phyloP scores from a whole-genome alignment of 2,329 filamentous ascomycete genomes.

The Venturia carpophila region DNA sequence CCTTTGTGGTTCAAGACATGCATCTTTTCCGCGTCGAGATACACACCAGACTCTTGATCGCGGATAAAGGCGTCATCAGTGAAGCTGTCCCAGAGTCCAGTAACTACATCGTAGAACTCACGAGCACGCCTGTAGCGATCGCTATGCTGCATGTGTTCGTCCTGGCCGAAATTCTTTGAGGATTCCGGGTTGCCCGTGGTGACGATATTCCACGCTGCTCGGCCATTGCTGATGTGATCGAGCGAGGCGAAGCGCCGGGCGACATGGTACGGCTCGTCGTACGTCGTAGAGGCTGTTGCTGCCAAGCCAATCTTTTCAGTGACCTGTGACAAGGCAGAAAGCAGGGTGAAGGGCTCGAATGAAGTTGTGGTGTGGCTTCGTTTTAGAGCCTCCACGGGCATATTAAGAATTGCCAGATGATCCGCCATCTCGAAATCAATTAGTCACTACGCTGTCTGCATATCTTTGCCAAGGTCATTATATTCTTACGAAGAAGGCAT shows the following conservation, averaged over 20 bases:
- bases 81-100: slow-evolving; percentile 47
- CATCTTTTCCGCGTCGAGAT: slow-evolving; percentile 45
- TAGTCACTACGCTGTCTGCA: too few relatives aligned
- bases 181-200: slow-evolving; percentile 47
- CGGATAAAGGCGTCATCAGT: slow-evolving; percentile 49
- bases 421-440: slow-evolving; percentile 38
- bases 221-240: slow-evolving; percentile 45
- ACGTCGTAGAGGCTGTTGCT: slow-evolving; percentile 48
- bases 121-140: slow-evolving; percentile 45
- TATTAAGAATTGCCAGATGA: slow-evolving; percentile 47
- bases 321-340: slow-evolving; percentile 43
- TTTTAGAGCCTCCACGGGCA: slow-evolving; percentile 50
- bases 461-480: too few relatives aligned
- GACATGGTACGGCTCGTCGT: slow-evolving; percentile 48
- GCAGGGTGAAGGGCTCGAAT: slow-evolving; percentile 49
- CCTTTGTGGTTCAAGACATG: slow-evolving; percentile 47
- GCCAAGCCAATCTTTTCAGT: slow-evolving; percentile 46
- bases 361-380: slow-evolving; percentile 52
- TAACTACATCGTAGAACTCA: slow-evolving; percentile 48
- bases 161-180: slow-evolving; percentile 45
- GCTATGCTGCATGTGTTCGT: slow-evolving; percentile 43
- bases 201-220: slow-evolving; percentile 49
- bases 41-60: slow-evolving; percentile 42
- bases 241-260: slow-evolving; percentile 48
- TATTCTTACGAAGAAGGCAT: slow-evolving; percentile 41